Evolutionary conservation across 108 stramenopile genomes (phyloP).

Genomic region (Epithemia pelagica): DNA sequence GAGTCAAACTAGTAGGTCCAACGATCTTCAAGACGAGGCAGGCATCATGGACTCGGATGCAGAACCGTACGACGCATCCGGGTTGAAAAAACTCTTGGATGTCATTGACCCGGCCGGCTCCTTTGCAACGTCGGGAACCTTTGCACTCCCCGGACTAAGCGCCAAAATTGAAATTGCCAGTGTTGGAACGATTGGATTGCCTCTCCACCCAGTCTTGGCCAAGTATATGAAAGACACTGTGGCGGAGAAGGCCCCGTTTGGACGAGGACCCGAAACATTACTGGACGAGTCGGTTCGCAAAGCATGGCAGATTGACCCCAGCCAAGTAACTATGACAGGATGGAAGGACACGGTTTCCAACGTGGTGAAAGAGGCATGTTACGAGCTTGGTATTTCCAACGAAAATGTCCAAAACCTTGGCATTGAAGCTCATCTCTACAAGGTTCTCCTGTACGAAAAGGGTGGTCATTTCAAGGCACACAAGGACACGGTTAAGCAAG

Average conservation of each 20-base stretch:
- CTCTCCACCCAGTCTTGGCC: neutral
- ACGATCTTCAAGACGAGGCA: too few relatives aligned
- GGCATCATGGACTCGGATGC: too few relatives aligned
- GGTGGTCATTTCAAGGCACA: conserved; percentile 28
- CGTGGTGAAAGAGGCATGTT: neutral
- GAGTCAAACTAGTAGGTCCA: too few relatives aligned
- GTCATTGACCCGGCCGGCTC: too few relatives aligned
- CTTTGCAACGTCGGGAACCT: too few relatives aligned
- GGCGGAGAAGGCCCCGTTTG: conserved; percentile 18
- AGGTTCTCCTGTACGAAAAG: conserved; percentile 32
- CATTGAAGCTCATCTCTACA: conserved; percentile 24
- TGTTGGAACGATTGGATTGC: too few relatives aligned
- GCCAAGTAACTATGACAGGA: conserved; percentile 4
- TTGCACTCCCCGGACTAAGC: too few relatives aligned
- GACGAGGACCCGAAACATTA: conserved; percentile 11
- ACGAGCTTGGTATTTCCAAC: neutral
- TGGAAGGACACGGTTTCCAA: neutral
- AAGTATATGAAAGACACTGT: neutral
- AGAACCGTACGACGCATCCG: too few relatives aligned
- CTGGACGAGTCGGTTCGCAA: conserved; percentile 17
- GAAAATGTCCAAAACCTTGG: too few relatives aligned
- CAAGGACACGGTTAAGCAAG: conserved; percentile 23
- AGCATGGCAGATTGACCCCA: conserved; percentile 15
- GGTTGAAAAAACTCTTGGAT: too few relatives aligned
- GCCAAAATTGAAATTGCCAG: too few relatives aligned